phyloP scores from a whole-genome alignment of 495 filamentous ascomycete species.

The Tetracladium marchalianum region DNA sequence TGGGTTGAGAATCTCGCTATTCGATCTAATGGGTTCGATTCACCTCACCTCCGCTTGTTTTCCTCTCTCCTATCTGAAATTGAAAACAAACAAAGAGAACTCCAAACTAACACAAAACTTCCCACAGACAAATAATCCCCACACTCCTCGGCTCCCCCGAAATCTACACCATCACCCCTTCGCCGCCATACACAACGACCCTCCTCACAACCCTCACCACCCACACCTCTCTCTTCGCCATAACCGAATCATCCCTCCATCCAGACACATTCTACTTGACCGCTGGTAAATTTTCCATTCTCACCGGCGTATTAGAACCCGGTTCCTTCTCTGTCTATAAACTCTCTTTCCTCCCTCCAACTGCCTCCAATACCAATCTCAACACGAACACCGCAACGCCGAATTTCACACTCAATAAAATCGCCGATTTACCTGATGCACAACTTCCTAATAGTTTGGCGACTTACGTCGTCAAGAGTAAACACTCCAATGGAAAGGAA shows the following conservation, averaged over 20 bases:
- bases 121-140: too few species aligned
- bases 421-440: conserved; percentile 25
- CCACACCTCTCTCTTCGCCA: too few species aligned
- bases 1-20: conserved; percentile 27
- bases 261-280: conserved; percentile 23
- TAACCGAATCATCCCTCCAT: too few species aligned
- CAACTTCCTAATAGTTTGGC: conserved; percentile 29
- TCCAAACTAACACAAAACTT: too few species aligned
- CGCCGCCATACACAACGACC: too few species aligned
- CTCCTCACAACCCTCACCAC: too few species aligned
- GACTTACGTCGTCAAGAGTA: conserved; percentile 4
- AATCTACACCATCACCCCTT: conserved; percentile 19
- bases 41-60: conserved; percentile 6
- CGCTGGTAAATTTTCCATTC: conserved; percentile 21
- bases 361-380: too few species aligned
- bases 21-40: conserved; percentile 19
- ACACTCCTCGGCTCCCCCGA: conserved; percentile 19
- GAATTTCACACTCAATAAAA: conserved; percentile 17
- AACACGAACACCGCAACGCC: conserved; percentile 8
- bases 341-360: neutral
- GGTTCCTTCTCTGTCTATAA: conserved; percentile 26
- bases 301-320: conserved; percentile 19
- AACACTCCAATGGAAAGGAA: too few species aligned
- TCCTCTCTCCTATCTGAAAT: too few species aligned
- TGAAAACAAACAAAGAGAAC: too few species aligned